phyloP scores from a whole-genome alignment of 2,329 filamentous ascomycete species.

The Cladobotryum mycophilum region DNA sequence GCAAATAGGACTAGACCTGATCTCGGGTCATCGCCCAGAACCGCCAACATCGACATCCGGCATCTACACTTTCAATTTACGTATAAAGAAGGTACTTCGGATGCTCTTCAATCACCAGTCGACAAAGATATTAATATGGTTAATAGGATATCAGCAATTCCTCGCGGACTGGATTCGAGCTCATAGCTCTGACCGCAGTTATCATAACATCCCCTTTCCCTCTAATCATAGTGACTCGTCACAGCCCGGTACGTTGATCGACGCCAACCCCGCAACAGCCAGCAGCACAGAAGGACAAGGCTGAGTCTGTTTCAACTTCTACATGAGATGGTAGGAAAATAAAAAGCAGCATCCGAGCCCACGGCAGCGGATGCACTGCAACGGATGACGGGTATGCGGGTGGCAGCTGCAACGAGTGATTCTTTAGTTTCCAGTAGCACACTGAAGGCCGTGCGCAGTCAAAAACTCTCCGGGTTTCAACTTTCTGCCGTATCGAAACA shows the following conservation, averaged over 20 bases:
- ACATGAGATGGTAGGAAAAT: neutral
- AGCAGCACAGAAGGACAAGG: neutral
- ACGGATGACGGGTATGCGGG: neutral
- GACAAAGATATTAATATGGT: neutral
- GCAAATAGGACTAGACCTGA: conserved; percentile 16
- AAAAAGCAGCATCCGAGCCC: neutral
- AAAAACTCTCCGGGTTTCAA: too few relatives aligned
- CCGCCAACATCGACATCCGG: conserved; percentile 35
- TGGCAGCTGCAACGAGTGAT: neutral
- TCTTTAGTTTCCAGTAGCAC: too few relatives aligned
- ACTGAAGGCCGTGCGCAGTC: too few relatives aligned
- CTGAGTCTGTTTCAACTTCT: neutral
- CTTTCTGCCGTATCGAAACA: neutral
- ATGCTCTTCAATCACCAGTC: neutral
- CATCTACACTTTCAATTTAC: conserved; percentile 47
- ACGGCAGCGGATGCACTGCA: conserved; percentile 2
- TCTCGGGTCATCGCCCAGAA: conserved; percentile 16
- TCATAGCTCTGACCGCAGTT: conserved; percentile 41
- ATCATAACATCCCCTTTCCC: conserved; percentile 40
- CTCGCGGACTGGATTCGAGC: conserved; percentile 40
- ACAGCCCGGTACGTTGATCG: conserved; percentile 27
- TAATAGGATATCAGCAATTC: conserved; percentile 40
- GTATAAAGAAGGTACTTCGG: conserved; percentile 36
- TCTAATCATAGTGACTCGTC: conserved; percentile 41
- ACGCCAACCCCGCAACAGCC: conserved; percentile 14